Conservation (phyloP, 140 eudicot genomes). For the Bidens hawaiensis region DNA sequence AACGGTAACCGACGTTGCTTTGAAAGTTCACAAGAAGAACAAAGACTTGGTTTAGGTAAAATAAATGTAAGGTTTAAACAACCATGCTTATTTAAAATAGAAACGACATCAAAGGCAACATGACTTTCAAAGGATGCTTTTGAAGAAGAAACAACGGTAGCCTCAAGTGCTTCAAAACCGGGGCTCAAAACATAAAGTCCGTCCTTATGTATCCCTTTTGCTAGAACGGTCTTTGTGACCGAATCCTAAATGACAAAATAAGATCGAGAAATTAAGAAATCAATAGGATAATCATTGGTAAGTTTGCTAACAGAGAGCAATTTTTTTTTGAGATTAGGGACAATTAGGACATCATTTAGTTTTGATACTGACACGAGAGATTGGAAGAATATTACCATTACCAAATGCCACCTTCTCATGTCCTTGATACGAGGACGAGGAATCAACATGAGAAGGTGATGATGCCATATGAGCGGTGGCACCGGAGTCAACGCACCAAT, state of each 20-base stretch:
- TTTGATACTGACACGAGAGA: too few species aligned
- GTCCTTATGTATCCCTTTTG: background rate
- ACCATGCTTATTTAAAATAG: background rate
- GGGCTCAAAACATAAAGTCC: background rate
- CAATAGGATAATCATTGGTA: background rate
- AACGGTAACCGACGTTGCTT: background rate
- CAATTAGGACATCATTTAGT: background rate
- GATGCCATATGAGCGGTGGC: slow-evolving; percentile 10
- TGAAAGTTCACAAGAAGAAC: background rate
- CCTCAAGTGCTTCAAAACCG: background rate
- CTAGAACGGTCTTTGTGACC: background rate
- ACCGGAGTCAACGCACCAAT: background rate
- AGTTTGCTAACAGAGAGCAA: background rate
- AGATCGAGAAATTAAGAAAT: background rate
- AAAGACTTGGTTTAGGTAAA: background rate
- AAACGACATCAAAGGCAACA: background rate
- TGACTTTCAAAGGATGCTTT: too few species aligned
- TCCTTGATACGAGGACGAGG: background rate
- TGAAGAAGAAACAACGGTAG: too few species aligned
- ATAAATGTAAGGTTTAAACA: background rate
- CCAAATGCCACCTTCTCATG: background rate
- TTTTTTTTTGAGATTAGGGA: background rate
- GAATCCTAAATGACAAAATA: background rate
- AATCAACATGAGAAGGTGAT: background rate
- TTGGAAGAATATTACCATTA: background rate